Conservation (phyloP, 805 yeast genomes). For the Lipomyces yamadae region DNA sequence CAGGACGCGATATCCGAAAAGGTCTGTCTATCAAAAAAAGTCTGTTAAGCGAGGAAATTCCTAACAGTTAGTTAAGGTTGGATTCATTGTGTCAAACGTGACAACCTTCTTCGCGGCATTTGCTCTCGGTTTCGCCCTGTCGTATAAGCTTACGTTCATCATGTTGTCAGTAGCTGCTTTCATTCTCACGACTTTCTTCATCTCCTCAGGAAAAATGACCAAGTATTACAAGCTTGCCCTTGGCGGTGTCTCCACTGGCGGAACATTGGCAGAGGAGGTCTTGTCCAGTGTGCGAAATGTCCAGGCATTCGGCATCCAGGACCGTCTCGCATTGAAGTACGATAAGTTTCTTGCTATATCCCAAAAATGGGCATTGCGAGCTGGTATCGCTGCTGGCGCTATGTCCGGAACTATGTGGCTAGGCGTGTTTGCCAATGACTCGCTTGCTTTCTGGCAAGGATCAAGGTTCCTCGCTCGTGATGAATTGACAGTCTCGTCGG, state of each 20-base stretch:
- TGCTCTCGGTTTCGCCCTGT: slow-evolving; percentile 47
- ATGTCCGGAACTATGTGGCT: slow-evolving; percentile 51
- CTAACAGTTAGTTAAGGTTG: slow-evolving; percentile 22
- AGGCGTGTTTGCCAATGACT: slow-evolving; percentile 48
- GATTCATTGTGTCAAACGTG: slow-evolving; percentile 46
- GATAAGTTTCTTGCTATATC: slow-evolving; percentile 43
- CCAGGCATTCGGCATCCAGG: slow-evolving; percentile 52
- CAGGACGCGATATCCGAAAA: slow-evolving; percentile 53
- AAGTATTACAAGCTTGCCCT: slow-evolving; percentile 34
- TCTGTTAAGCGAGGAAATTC: not conserved
- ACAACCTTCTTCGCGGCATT: slow-evolving; percentile 51
- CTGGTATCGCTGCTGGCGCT: slow-evolving; percentile 37
- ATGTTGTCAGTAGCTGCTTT: slow-evolving; percentile 46
- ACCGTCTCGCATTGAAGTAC: slow-evolving; percentile 45
- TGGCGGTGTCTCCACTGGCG: slow-evolving; percentile 33
- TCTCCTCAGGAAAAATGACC: slow-evolving; percentile 44
- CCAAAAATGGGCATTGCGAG: slow-evolving; percentile 37
- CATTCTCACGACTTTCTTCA: slow-evolving; percentile 43
- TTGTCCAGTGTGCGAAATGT: slow-evolving; percentile 50
- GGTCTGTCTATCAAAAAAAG: not conserved
- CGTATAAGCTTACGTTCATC: slow-evolving; percentile 49
- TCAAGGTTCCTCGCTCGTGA: slow-evolving; percentile 49
- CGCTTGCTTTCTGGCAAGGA: slow-evolving; percentile 53
- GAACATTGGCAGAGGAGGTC: slow-evolving; percentile 51
- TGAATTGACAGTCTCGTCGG: slow-evolving; percentile 45